phyloP scores from a whole-genome alignment of 768 basidiomycete genomes.

The Mrakia gelida region DNA sequence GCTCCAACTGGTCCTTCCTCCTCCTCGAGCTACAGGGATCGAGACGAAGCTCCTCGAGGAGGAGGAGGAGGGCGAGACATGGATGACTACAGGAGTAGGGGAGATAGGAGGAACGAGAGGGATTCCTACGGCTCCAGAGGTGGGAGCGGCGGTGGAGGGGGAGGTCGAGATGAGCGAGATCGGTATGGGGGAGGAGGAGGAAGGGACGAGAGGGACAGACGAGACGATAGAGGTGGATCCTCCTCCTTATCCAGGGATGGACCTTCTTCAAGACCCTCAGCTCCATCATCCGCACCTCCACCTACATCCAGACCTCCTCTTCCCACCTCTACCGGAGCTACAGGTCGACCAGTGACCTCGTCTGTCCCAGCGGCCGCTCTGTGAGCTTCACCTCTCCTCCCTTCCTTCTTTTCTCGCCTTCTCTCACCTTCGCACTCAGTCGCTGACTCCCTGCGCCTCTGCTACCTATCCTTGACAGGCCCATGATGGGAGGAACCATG shows the following conservation, averaged over 20 bases:
- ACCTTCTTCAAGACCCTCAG: background rate
- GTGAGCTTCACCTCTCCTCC: conserved; percentile 32
- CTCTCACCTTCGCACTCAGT: background rate
- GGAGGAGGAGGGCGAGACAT: conserved; percentile 15
- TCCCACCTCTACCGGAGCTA: background rate
- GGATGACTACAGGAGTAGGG: conserved; percentile 40
- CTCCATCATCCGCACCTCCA: background rate
- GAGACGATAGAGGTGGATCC: conserved; percentile 12
- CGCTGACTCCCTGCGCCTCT: background rate
- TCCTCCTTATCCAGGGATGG: conserved; percentile 2
- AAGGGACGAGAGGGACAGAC: conserved; percentile 2
- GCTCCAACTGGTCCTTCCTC: conserved; percentile 12
- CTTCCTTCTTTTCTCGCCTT: conserved; percentile 26
- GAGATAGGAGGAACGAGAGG: conserved; percentile 35
- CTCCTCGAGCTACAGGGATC: conserved; percentile 35
- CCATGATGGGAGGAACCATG: conserved; percentile 33
- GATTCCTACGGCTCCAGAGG: conserved; percentile 36
- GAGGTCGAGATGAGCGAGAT: conserved; percentile 34
- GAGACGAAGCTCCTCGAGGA: background rate
- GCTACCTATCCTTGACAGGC: background rate
- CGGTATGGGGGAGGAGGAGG: conserved; percentile 17
- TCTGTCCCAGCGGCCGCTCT: background rate
- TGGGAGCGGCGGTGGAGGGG: conserved; percentile 32
- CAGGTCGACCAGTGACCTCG: background rate
- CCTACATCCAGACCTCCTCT: conserved; percentile 13